Evolutionary conservation across 2,329 filamentous ascomycete genomes (phyloP).

Genomic region (Trichoderma koningiopsis): DNA sequence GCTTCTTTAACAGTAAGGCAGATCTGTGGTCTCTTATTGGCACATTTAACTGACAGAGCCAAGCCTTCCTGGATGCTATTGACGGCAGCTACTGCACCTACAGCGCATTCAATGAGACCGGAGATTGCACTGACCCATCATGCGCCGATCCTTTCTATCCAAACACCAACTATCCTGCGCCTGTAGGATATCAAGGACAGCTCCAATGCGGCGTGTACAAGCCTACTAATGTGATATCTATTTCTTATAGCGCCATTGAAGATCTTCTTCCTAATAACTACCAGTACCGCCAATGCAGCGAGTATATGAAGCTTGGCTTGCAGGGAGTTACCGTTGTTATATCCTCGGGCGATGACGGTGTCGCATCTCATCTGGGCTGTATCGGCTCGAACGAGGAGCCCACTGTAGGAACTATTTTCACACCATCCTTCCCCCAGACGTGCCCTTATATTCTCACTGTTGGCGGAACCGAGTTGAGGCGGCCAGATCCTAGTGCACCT

Average conservation of each 20-base stretch:
- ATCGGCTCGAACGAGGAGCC: slow-evolving; percentile 19
- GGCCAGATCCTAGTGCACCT: background rate
- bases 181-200: slow-evolving; percentile 45
- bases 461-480: slow-evolving; percentile 44
- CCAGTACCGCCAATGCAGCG: slow-evolving; percentile 53
- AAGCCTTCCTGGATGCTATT: slow-evolving; percentile 45
- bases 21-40: background rate
- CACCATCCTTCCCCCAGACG: slow-evolving; percentile 48
- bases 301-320: slow-evolving; percentile 59
- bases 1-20: slow-evolving; percentile 7
- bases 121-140: slow-evolving; percentile 33
- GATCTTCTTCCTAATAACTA: slow-evolving; percentile 38
- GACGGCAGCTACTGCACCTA: slow-evolving; percentile 48
- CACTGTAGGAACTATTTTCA: slow-evolving; percentile 38
- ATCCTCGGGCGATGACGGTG: slow-evolving; percentile 53
- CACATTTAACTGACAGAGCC: slow-evolving; percentile 32
- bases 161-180: slow-evolving; percentile 33
- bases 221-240: slow-evolving; percentile 55
- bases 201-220: slow-evolving; percentile 47
- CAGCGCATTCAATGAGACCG: slow-evolving; percentile 33
- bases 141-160: slow-evolving; percentile 20
- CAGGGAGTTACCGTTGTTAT: slow-evolving; percentile 53
- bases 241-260: slow-evolving; percentile 41
- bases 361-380: slow-evolving; percentile 48
- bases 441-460: slow-evolving; percentile 54